These are phyloP conservation scores for Tolypocladium endophyticum DNA, from an alignment of 2,329 filamentous ascomycete species.

Conservation along the genomic window DNA sequence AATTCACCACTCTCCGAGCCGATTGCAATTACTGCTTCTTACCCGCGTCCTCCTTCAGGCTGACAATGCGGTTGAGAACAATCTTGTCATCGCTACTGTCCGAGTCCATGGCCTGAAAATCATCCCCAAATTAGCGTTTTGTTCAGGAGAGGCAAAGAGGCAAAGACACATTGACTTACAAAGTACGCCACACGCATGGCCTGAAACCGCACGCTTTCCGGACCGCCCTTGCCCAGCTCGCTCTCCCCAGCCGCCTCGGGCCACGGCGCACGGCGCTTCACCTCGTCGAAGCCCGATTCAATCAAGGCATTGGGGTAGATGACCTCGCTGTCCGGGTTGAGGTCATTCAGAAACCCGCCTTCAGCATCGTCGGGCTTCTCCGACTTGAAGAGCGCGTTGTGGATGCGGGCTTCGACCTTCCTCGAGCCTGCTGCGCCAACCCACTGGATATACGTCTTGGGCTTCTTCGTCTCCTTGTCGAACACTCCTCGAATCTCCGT, in stretches of 20 bases:
- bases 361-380: slow-evolving; percentile 69
- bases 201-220: slow-evolving; percentile 80
- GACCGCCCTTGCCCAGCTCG: slow-evolving; percentile 48
- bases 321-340: slow-evolving; percentile 76
- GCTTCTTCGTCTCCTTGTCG: slow-evolving; percentile 60
- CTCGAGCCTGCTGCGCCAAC: slow-evolving; percentile 56
- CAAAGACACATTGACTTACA: slow-evolving; percentile 25
- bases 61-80: slow-evolving; percentile 85
- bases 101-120: slow-evolving; percentile 55
- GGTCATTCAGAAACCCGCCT: slow-evolving; percentile 72
- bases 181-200: slow-evolving; percentile 84
- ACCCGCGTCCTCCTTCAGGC: slow-evolving; percentile 76
- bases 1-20: not conserved
- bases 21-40: slow-evolving; percentile 31
- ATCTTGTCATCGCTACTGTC: slow-evolving; percentile 72
- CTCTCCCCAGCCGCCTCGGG: slow-evolving; percentile 66
- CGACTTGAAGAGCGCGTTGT: slow-evolving; percentile 78
- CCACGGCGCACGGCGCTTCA: slow-evolving; percentile 66
- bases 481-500: slow-evolving; percentile 53
- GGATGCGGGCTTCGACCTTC: slow-evolving; percentile 65
- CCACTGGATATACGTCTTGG: slow-evolving; percentile 88
- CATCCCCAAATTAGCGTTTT: slow-evolving; percentile 1
- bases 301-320: slow-evolving; percentile 71
- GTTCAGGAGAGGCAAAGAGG: no score
- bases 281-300: slow-evolving; percentile 73